Evolutionary conservation across 306 rosid species (phyloP).

Genomic region (Parietaria judaica): DNA sequence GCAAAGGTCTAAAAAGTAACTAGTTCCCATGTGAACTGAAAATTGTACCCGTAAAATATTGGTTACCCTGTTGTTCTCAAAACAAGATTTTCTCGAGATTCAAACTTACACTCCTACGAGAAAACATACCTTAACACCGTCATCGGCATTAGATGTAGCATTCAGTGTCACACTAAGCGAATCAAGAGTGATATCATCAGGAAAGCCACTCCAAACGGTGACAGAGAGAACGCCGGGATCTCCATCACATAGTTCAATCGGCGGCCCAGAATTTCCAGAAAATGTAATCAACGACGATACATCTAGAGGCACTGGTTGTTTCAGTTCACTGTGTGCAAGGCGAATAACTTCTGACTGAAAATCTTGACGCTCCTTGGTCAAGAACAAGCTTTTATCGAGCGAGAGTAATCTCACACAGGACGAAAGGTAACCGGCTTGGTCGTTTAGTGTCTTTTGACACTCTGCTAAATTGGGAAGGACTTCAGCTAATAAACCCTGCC

Average conservation of each 20-base stretch:
- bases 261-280: conserved; percentile 94
- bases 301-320: conserved; percentile 90
- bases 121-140: conserved; percentile 76
- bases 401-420: conserved; percentile 96
- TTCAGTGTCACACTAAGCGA: conserved; percentile 81
- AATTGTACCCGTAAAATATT: no score
- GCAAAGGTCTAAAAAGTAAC: no score
- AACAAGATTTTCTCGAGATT: no score
- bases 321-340: conserved; percentile 94
- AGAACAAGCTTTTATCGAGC: conserved; percentile 81
- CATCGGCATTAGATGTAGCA: conserved; percentile 79
- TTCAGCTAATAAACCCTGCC: conserved; percentile 93
- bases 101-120: conserved; percentile 5
- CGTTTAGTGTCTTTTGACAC: conserved; percentile 87
- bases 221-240: conserved; percentile 89
- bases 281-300: conserved; percentile 90
- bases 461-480: conserved; percentile 89
- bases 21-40: no score
- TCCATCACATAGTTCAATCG: conserved; percentile 81
- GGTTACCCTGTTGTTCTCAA: no score
- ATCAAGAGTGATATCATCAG: conserved; percentile 91
- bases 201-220: conserved; percentile 94
- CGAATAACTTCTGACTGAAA: conserved; percentile 77
- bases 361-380: conserved; percentile 79
- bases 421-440: conserved; percentile 93